A percentile compares a stretch with the other conserved stretches of the same genome.
These are phyloP conservation scores for Leccinellum rugosiceps DNA, from an alignment of 768 basidiomycete genomes.

Conservation along the genomic window DNA sequence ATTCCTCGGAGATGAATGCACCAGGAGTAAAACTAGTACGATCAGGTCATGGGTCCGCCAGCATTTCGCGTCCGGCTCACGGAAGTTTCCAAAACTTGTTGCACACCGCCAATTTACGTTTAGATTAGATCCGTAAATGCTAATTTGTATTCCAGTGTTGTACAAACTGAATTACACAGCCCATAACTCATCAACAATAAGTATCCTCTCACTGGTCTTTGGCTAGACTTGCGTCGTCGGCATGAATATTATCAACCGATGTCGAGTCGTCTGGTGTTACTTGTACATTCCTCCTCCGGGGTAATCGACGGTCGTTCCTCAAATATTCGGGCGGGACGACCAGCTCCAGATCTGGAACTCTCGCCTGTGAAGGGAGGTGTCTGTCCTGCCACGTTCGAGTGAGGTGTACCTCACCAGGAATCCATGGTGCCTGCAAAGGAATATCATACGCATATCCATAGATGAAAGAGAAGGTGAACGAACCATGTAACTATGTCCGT, in stretches of 20 bases:
- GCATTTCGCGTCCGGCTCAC: background rate
- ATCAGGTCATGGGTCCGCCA: background rate
- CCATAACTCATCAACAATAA: background rate
- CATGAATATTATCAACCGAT: background rate
- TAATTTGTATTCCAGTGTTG: background rate
- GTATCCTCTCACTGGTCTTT: background rate
- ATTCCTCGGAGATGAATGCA: conserved; percentile 88
- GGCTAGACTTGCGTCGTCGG: conserved; percentile 54
- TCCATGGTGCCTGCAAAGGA: conserved; percentile 40
- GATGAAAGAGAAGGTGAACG: conserved; percentile 16
- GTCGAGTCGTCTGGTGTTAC: background rate
- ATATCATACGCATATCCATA: background rate
- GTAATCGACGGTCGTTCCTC: conserved; percentile 37
- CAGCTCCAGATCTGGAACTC: conserved; percentile 40
- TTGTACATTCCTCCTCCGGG: conserved; percentile 1
- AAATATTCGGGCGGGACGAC: conserved; percentile 33
- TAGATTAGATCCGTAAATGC: background rate
- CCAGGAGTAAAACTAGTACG: conserved; percentile 57
- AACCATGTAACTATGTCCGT: conserved; percentile 43
- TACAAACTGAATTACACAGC: background rate
- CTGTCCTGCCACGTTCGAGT: conserved; percentile 37
- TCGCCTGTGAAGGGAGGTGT: conserved; percentile 34
- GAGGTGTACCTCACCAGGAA: conserved; percentile 31
- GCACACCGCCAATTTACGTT: background rate
- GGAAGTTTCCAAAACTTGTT: background rate